Evolutionary conservation across 1,284 basidiomycete species (phyloP).

Genomic region (Ustilago loliicola): DNA sequence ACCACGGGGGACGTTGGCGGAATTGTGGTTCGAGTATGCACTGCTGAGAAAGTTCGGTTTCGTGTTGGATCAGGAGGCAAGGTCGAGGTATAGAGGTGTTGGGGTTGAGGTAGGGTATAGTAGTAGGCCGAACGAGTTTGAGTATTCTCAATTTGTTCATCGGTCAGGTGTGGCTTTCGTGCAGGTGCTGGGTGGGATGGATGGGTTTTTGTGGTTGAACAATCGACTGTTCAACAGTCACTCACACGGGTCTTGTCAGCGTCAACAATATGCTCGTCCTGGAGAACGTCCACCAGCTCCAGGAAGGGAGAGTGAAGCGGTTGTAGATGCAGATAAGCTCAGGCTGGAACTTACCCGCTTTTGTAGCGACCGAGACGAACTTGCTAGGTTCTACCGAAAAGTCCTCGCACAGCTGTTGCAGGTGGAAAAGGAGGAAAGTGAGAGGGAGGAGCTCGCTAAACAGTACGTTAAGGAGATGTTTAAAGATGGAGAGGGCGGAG

Average conservation of each 20-base stretch:
- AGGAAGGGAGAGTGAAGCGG: not conserved
- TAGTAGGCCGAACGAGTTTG: constrained; percentile 66
- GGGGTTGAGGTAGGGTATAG: constrained; percentile 61
- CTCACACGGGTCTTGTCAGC: not conserved
- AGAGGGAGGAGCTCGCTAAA: constrained; percentile 18
- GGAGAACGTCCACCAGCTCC: not conserved
- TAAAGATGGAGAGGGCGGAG: not conserved
- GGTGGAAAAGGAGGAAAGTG: constrained; percentile 36
- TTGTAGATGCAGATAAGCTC: constrained; percentile 54
- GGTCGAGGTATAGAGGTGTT: constrained; percentile 51
- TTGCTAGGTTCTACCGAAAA: constrained; percentile 58
- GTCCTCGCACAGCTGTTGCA: constrained; percentile 45
- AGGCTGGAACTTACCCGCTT: constrained; percentile 57
- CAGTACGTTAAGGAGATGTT: constrained; percentile 22
- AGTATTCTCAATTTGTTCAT: constrained; percentile 68
- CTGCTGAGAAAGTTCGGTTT: constrained; percentile 66
- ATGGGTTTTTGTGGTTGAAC: constrained; percentile 69
- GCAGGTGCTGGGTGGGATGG: constrained; percentile 64
- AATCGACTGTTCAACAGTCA: constrained; percentile 66
- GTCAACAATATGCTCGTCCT: not conserved
- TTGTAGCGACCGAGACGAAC: constrained; percentile 52
- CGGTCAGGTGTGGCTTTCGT: constrained; percentile 67
- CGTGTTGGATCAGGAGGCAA: constrained; percentile 69
- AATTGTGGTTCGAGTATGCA: constrained; percentile 66
- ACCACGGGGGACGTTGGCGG: constrained; percentile 46